phyloP scores from a whole-genome alignment of 225 moss, liverwort and hornwort species.

The Asterella californica region DNA sequence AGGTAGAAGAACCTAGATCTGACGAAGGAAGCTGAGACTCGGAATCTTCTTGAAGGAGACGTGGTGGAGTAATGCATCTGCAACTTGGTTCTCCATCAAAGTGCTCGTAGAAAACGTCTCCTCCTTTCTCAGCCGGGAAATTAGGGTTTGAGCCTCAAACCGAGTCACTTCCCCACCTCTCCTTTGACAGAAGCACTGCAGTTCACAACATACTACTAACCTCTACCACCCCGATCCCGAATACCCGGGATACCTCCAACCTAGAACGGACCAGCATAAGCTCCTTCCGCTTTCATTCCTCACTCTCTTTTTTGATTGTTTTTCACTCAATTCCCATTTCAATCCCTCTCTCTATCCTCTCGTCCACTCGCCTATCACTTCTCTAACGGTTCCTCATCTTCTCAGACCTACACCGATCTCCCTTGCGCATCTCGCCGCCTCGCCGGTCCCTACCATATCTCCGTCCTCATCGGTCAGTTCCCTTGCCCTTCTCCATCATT shows the following conservation, averaged over 20 bases:
- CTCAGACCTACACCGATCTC: slow-evolving; percentile 16
- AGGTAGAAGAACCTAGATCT: slow-evolving; percentile 34
- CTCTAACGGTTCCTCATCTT: slow-evolving; percentile 10
- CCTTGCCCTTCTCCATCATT: slow-evolving; percentile 10
- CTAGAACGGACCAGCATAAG: slow-evolving; percentile 12
- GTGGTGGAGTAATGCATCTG: slow-evolving; percentile 7
- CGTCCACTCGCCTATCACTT: not conserved
- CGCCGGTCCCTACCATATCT: slow-evolving; percentile 15
- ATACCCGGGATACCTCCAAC: slow-evolving; percentile 16
- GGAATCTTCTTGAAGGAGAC: slow-evolving; percentile 27
- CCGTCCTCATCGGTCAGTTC: slow-evolving; percentile 13
- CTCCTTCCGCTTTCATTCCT: slow-evolving; percentile 10
- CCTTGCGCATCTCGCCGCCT: slow-evolving; percentile 5
- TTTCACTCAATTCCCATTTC: slow-evolving; percentile 26
- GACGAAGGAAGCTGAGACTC: not conserved
- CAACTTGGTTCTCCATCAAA: slow-evolving; percentile 33
- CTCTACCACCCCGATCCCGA: slow-evolving; percentile 3
- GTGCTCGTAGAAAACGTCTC: slow-evolving; percentile 3
- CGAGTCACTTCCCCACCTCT: slow-evolving; percentile 21
- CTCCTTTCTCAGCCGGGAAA: not conserved
- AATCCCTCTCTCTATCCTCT: not conserved
- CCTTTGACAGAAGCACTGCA: not conserved
- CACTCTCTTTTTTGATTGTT: slow-evolving; percentile 18
- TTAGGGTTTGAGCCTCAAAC: slow-evolving; percentile 35
- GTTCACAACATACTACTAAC: slow-evolving; percentile 1